phyloP scores from a whole-genome alignment of 2,329 filamentous ascomycete species.

The Pochonia chlamydosporia region DNA sequence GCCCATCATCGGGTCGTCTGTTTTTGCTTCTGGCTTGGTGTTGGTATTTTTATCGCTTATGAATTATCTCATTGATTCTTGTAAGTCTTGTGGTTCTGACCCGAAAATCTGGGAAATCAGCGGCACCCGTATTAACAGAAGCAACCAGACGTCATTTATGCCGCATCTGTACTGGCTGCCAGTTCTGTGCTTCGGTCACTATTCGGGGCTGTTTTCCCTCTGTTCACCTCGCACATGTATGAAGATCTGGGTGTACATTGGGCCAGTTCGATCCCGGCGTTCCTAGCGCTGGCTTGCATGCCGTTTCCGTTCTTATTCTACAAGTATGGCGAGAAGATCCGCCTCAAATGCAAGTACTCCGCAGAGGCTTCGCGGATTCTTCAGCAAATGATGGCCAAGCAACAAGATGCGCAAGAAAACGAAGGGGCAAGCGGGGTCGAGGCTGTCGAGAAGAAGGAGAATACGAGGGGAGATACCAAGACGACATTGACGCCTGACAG shows the following conservation, averaged over 20 bases:
- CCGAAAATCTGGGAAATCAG: neutral
- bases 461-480: neutral
- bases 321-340: constrained; percentile 59
- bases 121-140: neutral
- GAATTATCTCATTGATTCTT: constrained; percentile 64
- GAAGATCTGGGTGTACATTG: constrained; percentile 63
- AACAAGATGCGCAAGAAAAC: constrained; percentile 22
- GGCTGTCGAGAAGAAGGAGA: constrained; percentile 16
- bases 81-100: constrained; percentile 22
- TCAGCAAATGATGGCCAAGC: constrained; percentile 32
- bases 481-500: neutral
- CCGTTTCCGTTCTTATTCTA: constrained; percentile 75
- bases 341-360: constrained; percentile 64
- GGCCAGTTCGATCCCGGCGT: constrained; percentile 68
- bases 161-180: constrained; percentile 68
- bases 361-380: constrained; percentile 60
- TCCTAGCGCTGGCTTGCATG: constrained; percentile 64
- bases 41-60: constrained; percentile 60
- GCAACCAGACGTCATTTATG: constrained; percentile 59
- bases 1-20: constrained; percentile 32
- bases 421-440: constrained; percentile 18
- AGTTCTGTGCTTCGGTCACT: constrained; percentile 66
- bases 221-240: constrained; percentile 62
- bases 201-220: constrained; percentile 67
- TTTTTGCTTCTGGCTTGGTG: constrained; percentile 53